Base-by-base conservation (phyloP, 2,329 filamentous ascomycete species). In the Fonsecaea pedrosoi region DNA sequence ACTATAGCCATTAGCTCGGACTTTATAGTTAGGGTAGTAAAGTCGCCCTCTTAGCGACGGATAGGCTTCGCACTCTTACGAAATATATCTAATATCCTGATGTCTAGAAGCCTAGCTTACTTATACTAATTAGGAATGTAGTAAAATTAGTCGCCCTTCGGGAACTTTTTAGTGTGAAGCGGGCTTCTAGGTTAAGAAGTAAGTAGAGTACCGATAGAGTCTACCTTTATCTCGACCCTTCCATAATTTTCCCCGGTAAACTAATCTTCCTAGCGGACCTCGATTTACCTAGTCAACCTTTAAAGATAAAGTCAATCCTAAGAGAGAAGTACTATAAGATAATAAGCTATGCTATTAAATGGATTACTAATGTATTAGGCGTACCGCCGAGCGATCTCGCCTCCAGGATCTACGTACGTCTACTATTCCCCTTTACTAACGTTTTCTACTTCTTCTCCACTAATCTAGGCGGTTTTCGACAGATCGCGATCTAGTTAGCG, bases 381-480 rank as follows among this genome's bases (percentile, higher is more conserved):
- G n/a, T n/a, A n/a, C n/a, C n/a, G n/a, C 50, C 10, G 50, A 54
- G 50, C 13, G 13, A 34, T 34, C 30, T 34, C 13, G 18, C 12
- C 50, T 25, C 10, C 21, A 54, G 3, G 32, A 15, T 2, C 50
- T 54, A 54, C 6, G 50, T 25, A 50, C 60, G 70, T 55, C 56
- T 74, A 38, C 64, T 76, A 32, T 66, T 54, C 15, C 70, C 71
- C 35, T 75, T 75, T 65, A 62, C 67, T 58, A 65, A 75, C 60
- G 67, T 75, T 38, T 71, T 75, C 57, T 77, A 69, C 64, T 74
- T 75, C 66, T 77, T 76, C 67, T 54, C 70, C 56, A 55, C 63
- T 54, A 66, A 76, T 65, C 32, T 76, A 34, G 70, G 72, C 58
- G 71, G 71, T 30, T 71, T 75, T 54, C 64, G 61, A 57, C 53